These are phyloP conservation scores for Setaria italica DNA, from an alignment of 202 grass and related monocot genomes.

Conservation along the genomic window DNA sequence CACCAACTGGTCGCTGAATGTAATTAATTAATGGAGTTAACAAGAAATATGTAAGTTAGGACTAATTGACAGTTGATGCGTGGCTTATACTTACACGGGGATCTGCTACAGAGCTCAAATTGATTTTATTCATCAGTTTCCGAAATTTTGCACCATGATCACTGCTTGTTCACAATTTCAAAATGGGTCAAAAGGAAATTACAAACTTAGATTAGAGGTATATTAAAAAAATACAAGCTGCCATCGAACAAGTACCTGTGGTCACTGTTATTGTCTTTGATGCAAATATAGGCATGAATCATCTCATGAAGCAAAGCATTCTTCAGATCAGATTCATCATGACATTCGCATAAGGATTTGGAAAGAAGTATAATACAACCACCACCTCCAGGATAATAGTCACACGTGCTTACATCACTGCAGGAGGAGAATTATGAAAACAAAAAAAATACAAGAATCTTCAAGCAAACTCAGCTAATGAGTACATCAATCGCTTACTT, in stretches of 20 bases:
- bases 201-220: constrained; percentile 19
- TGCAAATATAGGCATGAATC: constrained; percentile 90
- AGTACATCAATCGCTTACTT: constrained; percentile 17
- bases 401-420: constrained; percentile 66
- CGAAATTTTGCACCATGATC: constrained; percentile 76
- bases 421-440: constrained; percentile 36
- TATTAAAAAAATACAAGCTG: neutral
- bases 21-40: constrained; percentile 45
- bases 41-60: constrained; percentile 24
- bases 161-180: constrained; percentile 53
- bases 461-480: constrained; percentile 1
- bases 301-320: constrained; percentile 95
- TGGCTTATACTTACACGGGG: constrained; percentile 56
- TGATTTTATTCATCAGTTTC: constrained; percentile 71
- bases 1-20: constrained; percentile 77
- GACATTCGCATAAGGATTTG: constrained; percentile 51
- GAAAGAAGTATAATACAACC: constrained; percentile 85
- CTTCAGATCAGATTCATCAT: constrained; percentile 56
- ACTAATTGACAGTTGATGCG: constrained; percentile 12
- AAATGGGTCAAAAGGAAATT: constrained; percentile 36
- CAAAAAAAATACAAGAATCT: constrained; percentile 27
- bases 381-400: constrained; percentile 81
- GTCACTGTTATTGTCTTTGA: constrained; percentile 57
- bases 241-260: constrained; percentile 52
- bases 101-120: constrained; percentile 62